These are phyloP conservation scores for Penicillium griseofulvum DNA, from an alignment of 2,329 filamentous ascomycete species.

Conservation along the genomic window DNA sequence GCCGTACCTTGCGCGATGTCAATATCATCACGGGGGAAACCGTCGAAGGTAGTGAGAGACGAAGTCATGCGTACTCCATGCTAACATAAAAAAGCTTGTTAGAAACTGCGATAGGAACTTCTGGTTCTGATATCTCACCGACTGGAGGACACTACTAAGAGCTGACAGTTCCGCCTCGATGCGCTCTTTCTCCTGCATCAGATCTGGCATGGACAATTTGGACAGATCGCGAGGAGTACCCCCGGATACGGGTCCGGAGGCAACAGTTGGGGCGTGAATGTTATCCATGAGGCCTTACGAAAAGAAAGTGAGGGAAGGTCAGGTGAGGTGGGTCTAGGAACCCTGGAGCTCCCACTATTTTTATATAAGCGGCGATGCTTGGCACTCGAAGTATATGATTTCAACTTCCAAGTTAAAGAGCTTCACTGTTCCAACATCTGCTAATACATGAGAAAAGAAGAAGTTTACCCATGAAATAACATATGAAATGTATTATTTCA, in stretches of 20 bases:
- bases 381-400: conserved; percentile 4
- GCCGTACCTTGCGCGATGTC: conserved; percentile 86
- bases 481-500: conserved; percentile 3
- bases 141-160: conserved; percentile 80
- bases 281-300: conserved; percentile 51
- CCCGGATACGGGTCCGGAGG: conserved; percentile 72
- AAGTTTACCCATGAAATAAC: not conserved
- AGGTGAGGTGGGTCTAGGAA: conserved; percentile 18
- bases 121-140: conserved; percentile 55
- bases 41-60: conserved; percentile 78
- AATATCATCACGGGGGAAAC: conserved; percentile 88
- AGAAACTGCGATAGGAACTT: conserved; percentile 5
- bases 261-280: conserved; percentile 67
- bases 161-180: conserved; percentile 85
- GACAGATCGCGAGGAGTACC: conserved; percentile 58
- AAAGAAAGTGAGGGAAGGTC: conserved; percentile 16
- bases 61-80: conserved; percentile 94
- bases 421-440: not conserved
- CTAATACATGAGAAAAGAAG: not conserved
- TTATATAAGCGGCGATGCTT: conserved; percentile 22
- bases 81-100: conserved; percentile 49
- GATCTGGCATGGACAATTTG: conserved; percentile 70
- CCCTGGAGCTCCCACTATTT: not conserved
- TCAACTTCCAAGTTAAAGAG: not conserved
- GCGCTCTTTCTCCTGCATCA: conserved; percentile 79